These are phyloP conservation scores for Asterophora lycoperdoides DNA, from an alignment of 768 basidiomycete species.

Conservation along the genomic window DNA sequence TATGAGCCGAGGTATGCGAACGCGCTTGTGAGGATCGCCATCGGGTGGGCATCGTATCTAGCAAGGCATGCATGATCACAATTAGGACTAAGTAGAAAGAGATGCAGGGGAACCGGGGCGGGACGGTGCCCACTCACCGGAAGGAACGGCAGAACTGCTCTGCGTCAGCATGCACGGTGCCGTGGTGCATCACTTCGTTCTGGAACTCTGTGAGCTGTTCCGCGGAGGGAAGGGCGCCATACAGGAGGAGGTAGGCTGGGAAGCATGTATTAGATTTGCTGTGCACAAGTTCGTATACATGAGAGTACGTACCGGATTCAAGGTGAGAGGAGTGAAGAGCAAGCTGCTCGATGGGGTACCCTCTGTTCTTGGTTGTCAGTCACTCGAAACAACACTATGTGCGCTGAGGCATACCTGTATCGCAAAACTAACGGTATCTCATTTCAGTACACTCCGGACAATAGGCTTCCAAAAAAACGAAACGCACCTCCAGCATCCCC, in stretches of 20 bases:
- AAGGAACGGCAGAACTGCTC: constrained; percentile 68
- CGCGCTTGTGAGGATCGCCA: constrained; percentile 85
- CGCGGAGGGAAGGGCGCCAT: constrained; percentile 71
- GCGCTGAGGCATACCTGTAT: constrained; percentile 49
- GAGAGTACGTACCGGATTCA: constrained; percentile 45
- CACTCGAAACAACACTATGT: too few relatives aligned
- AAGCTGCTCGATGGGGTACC: constrained; percentile 91
- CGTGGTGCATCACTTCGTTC: constrained; percentile 75
- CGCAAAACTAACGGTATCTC: constrained; percentile 45
- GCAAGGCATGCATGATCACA: not conserved
- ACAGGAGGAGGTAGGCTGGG: constrained; percentile 79
- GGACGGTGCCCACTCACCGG: constrained; percentile 33
- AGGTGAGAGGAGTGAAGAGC: constrained; percentile 76
- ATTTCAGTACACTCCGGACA: too few relatives aligned
- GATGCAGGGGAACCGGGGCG: not conserved
- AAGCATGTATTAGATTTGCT: not conserved
- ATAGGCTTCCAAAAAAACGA: not conserved
- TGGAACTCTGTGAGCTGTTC: constrained; percentile 62
- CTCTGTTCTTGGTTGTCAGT: constrained; percentile 39
- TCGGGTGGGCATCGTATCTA: constrained; percentile 89
- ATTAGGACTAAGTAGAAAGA: too few relatives aligned
- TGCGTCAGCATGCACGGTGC: constrained; percentile 61
- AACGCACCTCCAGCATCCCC: constrained; percentile 73
- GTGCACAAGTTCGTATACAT: too few relatives aligned
- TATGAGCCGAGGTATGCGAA: constrained; percentile 87